These are phyloP conservation scores for Panicum virgatum DNA, from an alignment of 202 grass and related monocot genomes.

Conservation along the genomic window DNA sequence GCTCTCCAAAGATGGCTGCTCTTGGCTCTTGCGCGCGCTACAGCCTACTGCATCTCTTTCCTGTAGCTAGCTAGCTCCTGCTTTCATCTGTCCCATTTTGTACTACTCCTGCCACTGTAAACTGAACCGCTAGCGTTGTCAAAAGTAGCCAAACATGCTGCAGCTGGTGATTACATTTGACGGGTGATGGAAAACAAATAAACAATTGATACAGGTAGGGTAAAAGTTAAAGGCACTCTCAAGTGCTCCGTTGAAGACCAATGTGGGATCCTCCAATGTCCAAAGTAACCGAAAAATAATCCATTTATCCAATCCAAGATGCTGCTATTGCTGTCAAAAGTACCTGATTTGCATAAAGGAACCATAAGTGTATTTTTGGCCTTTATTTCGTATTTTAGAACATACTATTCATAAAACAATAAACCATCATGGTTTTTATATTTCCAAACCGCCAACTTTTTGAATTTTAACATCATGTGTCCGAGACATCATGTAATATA, in stretches of 20 bases:
- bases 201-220: not conserved
- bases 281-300: constrained; percentile 6
- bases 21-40: no score
- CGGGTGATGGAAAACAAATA: no score
- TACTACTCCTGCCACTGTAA: not conserved
- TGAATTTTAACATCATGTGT: no score
- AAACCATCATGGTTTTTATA: no score
- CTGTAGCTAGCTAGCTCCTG: not conserved
- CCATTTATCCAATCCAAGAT: not conserved
- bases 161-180: not conserved
- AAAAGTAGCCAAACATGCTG: constrained; percentile 24
- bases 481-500: not conserved
- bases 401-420: not conserved
- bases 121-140: constrained; percentile 4
- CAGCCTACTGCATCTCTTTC: not conserved
- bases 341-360: not conserved
- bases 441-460: no score
- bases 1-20: constrained; percentile 27
- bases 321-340: not conserved
- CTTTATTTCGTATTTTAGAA: not conserved
- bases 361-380: not conserved
- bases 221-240: not conserved
- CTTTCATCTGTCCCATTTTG: constrained; percentile 22
- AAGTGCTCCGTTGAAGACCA: not conserved
- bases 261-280: not conserved